A percentile compares a stretch with the other conserved stretches of the same genome.
phyloP scores from a whole-genome alignment of 257 asterid species.

The Lycium ferocissimum region DNA sequence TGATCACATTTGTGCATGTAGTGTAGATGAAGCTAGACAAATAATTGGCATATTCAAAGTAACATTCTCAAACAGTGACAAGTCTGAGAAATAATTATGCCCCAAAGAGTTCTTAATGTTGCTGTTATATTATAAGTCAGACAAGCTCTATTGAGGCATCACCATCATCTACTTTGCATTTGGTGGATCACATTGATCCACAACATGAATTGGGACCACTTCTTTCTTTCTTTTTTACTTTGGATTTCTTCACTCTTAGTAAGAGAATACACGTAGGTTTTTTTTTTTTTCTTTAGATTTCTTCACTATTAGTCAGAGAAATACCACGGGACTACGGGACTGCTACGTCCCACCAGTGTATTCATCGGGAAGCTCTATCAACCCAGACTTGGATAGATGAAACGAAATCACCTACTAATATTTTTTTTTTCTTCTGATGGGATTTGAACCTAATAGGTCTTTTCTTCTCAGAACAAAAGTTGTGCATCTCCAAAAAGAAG shows the following conservation, averaged over 20 bases:
- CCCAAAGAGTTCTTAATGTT: neutral
- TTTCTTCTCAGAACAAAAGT: neutral
- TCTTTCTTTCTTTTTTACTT: neutral
- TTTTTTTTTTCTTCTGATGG: neutral
- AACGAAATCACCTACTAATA: neutral
- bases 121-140: neutral
- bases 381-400: neutral
- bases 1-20: neutral
- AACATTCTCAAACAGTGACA: neutral
- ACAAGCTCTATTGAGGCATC: constrained; percentile 3
- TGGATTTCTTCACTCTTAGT: neutral
- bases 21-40: neutral
- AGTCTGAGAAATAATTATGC: neutral
- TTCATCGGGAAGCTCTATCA: neutral
- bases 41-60: neutral
- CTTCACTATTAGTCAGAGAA: neutral
- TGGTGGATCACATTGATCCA: neutral
- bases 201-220: neutral
- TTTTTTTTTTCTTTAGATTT: neutral
- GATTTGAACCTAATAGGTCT: neutral
- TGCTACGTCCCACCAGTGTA: neutral
- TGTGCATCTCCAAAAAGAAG: neutral
- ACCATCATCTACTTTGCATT: neutral
- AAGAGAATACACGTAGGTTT: neutral
- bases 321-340: neutral